Evolutionary conservation across 805 yeast species (phyloP).

Genomic region (Kodamaea restingae): DNA sequence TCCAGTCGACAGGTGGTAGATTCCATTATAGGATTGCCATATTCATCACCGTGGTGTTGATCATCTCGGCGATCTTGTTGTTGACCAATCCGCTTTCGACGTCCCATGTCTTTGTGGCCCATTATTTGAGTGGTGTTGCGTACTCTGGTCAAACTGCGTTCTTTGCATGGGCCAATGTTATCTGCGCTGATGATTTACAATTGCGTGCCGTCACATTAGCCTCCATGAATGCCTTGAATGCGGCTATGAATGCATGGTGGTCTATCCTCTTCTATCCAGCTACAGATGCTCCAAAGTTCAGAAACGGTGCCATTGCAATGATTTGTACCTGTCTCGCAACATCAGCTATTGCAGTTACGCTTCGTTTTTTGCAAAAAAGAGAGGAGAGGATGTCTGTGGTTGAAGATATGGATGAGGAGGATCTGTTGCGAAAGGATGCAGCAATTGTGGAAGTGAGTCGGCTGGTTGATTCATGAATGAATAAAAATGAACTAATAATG

Average conservation of each 20-base stretch:
- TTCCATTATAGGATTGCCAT: constrained; percentile 53
- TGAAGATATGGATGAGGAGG: background rate
- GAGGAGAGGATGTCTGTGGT: constrained; percentile 21
- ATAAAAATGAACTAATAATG: too few species aligned
- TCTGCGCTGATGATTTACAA: constrained; percentile 55
- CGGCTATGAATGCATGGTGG: constrained; percentile 67
- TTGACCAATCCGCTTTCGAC: constrained; percentile 37
- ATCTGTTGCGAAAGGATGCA: background rate
- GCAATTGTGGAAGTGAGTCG: background rate
- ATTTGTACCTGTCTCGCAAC: constrained; percentile 47
- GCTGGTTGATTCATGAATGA: background rate
- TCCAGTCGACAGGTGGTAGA: constrained; percentile 34
- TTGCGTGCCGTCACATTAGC: constrained; percentile 63
- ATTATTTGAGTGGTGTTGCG: constrained; percentile 50
- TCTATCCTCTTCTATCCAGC: constrained; percentile 51
- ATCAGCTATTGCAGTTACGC: constrained; percentile 35
- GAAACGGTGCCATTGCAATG: constrained; percentile 55
- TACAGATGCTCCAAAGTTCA: constrained; percentile 46
- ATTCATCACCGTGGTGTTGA: constrained; percentile 38
- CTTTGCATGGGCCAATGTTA: constrained; percentile 62
- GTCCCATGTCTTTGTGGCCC: constrained; percentile 47
- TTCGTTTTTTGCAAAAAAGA: constrained; percentile 41
- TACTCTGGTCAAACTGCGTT: constrained; percentile 59
- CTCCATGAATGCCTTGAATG: constrained; percentile 62
- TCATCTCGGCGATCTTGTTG: constrained; percentile 47